Base-by-base conservation (phyloP, 768 basidiomycete genomes). In the Phanerodontia chrysosporium region DNA sequence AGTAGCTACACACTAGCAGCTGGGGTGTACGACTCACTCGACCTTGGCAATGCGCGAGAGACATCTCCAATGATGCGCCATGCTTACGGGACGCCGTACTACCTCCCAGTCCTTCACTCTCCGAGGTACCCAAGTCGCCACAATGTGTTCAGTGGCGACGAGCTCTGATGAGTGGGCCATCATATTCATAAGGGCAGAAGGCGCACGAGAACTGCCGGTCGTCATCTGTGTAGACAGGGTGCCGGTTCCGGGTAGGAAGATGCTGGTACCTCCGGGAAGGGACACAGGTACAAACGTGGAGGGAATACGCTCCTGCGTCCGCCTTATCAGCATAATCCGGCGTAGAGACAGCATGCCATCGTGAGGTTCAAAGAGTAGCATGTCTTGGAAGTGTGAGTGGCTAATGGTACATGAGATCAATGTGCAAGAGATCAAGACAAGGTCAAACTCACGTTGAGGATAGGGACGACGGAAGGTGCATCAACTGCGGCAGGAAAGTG, bases 81-180 rank as follows among this genome's bases (percentile, higher is more conserved):
- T 21, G 49, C 27, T 42, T 48, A 76, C 51, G 6, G 70, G 65
- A 30, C 69, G 74, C 64, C 75, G 80, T 56, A 88, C 78, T 59
- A 83, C 82, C 4, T 71, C 72, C 82, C 83, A 84, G 28, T 79
- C 81, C 16, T 70, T 66, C 14, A 76, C 75, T 39, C 85, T 72
- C 60, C 76, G 73, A 60, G 92, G 66, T 64, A 78, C 76, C 89
- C 90, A 92, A 1, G 83, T 86, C 42, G 87, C 87, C 21, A 90
- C 76, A 3, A 72, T 70, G 21, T 61, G 71, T 22, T 78, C 78
- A 48, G 64, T 71, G 8, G 70, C 79, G 2, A 70, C 66, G 46
- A 80, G 63, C 27, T 76, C 76, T 22, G 65, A 67, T 0, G 70
- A 63, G 13, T 69, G 62, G 55, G 77, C 74, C 55, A 73, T 69